phyloP scores from a whole-genome alignment of 2,329 filamentous ascomycete genomes.

The Stagonosporopsis chrysanthemi region DNA sequence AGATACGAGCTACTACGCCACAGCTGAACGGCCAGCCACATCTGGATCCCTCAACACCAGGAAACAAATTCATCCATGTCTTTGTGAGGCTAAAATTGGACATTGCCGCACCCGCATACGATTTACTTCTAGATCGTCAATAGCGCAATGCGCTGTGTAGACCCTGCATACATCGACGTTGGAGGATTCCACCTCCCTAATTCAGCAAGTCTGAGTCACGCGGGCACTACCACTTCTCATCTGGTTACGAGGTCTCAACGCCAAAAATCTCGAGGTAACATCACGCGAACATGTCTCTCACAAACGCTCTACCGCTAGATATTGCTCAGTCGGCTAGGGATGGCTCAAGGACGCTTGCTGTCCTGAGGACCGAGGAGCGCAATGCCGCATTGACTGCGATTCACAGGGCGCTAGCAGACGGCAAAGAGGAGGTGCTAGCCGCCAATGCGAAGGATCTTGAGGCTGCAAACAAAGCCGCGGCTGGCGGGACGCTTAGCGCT shows the following conservation, averaged over 20 bases:
- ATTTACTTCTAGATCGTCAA: conserved; percentile 20
- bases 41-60: conserved; percentile 35
- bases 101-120: conserved; percentile 17
- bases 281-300: conserved; percentile 73
- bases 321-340: conserved; percentile 79
- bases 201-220: conserved; percentile 38
- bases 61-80: conserved; percentile 20
- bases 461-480: conserved; percentile 74
- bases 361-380: conserved; percentile 75
- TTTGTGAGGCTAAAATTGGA: conserved; percentile 35
- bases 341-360: conserved; percentile 83
- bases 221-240: conserved; percentile 21
- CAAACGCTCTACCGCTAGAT: conserved; percentile 79
- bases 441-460: conserved; percentile 87
- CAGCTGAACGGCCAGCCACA: conserved; percentile 2
- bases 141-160: conserved; percentile 25
- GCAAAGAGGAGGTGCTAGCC: conserved; percentile 78
- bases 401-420: conserved; percentile 74
- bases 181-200: conserved; percentile 20
- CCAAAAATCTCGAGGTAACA: conserved; percentile 24
- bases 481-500: conserved; percentile 76
- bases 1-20: not conserved
- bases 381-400: conserved; percentile 87
- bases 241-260: conserved; percentile 28
- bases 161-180: conserved; percentile 30